Conservation (phyloP, 257 asterid genomes). For the Marsdenia floribunda region DNA sequence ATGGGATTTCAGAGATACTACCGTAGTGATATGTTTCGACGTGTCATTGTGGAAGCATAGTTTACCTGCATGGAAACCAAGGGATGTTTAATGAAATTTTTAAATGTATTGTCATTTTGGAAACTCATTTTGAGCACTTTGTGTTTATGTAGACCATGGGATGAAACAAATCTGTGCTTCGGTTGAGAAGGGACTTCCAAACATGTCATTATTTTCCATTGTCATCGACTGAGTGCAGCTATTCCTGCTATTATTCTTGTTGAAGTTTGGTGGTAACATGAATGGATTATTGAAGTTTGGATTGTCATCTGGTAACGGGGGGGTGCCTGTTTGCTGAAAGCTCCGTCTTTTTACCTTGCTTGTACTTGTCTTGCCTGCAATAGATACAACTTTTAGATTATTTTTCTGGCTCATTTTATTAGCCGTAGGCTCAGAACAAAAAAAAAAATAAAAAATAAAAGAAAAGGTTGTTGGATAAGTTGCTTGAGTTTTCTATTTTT, state of each 20-base stretch:
- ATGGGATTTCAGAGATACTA: background rate
- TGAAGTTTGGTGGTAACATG: too few species aligned
- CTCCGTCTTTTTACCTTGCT: background rate
- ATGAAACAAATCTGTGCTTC: background rate
- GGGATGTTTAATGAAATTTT: background rate
- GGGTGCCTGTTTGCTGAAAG: too few species aligned
- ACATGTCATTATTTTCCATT: slow-evolving; percentile 7
- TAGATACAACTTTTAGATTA: background rate
- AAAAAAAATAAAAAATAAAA: too few species aligned
- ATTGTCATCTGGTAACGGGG: background rate
- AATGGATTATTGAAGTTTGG: too few species aligned
- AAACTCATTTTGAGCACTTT: background rate
- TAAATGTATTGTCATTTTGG: background rate
- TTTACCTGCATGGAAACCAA: background rate
- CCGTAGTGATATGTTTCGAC: background rate
- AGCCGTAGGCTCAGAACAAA: background rate
- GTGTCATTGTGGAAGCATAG: background rate
- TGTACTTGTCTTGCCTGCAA: background rate
- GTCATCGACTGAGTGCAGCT: background rate
- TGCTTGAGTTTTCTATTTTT: background rate
- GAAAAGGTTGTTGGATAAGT: slow-evolving; percentile 2
- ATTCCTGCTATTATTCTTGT: slow-evolving; percentile 3
- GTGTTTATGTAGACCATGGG: slow-evolving; percentile 8
- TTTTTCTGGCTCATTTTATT: background rate
- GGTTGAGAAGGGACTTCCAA: background rate